Evolutionary conservation across 148 eudicot species (phyloP).

Genomic region (Oxyria digyna): DNA sequence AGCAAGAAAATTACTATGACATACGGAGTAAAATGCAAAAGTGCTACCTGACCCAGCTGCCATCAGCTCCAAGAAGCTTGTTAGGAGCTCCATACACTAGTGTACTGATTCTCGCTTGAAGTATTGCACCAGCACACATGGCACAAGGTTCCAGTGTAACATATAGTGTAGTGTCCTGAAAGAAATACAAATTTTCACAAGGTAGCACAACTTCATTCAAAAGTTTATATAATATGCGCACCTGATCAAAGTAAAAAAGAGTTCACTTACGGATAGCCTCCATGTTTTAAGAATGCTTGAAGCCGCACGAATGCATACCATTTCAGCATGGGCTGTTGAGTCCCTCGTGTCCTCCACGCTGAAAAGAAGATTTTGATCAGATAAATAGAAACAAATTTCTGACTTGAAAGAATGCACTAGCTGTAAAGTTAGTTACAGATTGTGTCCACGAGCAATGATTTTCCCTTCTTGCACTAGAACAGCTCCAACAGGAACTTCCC

Average conservation of each 20-base stretch:
- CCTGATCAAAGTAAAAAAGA: conserved; percentile 3
- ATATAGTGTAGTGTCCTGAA: conserved; percentile 78
- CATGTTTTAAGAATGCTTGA: conserved; percentile 62
- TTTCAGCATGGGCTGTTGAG: conserved; percentile 97
- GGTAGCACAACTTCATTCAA: neutral
- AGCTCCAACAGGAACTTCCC: conserved; percentile 99
- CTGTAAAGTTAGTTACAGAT: conserved; percentile 44
- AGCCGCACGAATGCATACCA: conserved; percentile 79
- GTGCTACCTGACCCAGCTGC: conserved; percentile 90
- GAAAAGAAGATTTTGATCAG: conserved; percentile 11
- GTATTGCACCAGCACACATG: conserved; percentile 98
- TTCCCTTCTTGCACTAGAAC: conserved; percentile 76
- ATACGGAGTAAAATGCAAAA: too few relatives aligned
- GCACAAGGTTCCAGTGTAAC: conserved; percentile 95
- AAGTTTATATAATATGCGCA: neutral
- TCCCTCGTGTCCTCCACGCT: conserved; percentile 88
- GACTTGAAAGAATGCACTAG: conserved; percentile 4
- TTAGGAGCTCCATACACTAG: conserved; percentile 99
- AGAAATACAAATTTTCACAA: neutral
- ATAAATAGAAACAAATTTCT: neutral
- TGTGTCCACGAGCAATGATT: conserved; percentile 85
- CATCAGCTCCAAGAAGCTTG: conserved; percentile 97
- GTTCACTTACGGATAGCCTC: conserved; percentile 67
- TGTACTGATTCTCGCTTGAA: conserved; percentile 73
- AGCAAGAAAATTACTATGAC: too few relatives aligned